Conservation (phyloP, 352 stramenopile genomes). For the Pythium aristosporum region DNA sequence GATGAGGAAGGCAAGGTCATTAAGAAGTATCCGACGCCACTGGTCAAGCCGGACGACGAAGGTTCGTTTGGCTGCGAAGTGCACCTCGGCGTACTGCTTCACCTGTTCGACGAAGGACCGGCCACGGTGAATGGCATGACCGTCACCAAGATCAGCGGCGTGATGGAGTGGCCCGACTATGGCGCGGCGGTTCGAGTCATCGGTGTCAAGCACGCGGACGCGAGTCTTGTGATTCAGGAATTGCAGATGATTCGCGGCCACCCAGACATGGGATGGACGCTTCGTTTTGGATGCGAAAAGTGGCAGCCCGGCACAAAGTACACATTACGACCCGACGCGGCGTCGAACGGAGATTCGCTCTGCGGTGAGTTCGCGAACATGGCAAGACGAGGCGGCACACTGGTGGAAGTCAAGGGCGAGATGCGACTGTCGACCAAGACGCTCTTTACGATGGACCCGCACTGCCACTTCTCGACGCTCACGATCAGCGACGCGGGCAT, state of each 20-base stretch:
- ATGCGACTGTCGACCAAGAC: constrained; percentile 63
- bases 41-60: constrained; percentile 71
- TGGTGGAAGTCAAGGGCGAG: constrained; percentile 68
- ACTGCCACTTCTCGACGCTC: constrained; percentile 81
- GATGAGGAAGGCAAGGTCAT: constrained; percentile 74
- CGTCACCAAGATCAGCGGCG: constrained; percentile 43
- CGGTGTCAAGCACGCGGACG: constrained; percentile 55
- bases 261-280: constrained; percentile 83
- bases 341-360: constrained; percentile 26
- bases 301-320: constrained; percentile 90
- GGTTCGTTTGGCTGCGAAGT: constrained; percentile 72
- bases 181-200: constrained; percentile 68
- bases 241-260: constrained; percentile 79
- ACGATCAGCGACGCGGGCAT: constrained; percentile 73
- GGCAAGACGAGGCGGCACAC: constrained; percentile 50
- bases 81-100: constrained; percentile 77
- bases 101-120: constrained; percentile 44
- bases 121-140: background rate
- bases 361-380: constrained; percentile 57
- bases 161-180: constrained; percentile 87
- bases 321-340: constrained; percentile 35
- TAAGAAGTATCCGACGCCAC: constrained; percentile 67
- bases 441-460: constrained; percentile 84
- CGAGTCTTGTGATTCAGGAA: constrained; percentile 72
- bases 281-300: constrained; percentile 84